Percentiles rank a stretch among this genome's conserved stretches.
phyloP scores from a whole-genome alignment of 768 basidiomycete species.

The Hericium rajendrae region DNA sequence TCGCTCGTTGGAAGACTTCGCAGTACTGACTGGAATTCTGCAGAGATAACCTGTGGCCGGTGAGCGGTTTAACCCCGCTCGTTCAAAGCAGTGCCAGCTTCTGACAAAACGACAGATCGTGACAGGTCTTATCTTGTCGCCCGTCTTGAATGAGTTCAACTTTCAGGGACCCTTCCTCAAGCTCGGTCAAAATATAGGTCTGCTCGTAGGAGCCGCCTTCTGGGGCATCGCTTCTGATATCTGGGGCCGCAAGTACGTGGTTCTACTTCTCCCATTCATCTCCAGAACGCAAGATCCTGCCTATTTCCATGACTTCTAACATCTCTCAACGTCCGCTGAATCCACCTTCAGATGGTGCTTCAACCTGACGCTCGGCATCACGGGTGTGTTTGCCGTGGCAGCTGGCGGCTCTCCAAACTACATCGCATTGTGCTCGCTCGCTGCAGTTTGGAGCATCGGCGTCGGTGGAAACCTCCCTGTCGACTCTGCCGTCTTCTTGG shows the following conservation, averaged over 20 bases:
- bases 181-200: conserved; percentile 62
- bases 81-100: background rate
- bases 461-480: conserved; percentile 71
- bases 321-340: background rate
- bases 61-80: conserved; percentile 19
- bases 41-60: conserved; percentile 71
- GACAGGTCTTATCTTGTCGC: conserved; percentile 53
- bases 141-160: conserved; percentile 56
- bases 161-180: conserved; percentile 54
- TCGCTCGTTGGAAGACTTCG: background rate
- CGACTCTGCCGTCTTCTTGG: conserved; percentile 68
- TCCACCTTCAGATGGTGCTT: conserved; percentile 42
- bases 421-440: conserved; percentile 39
- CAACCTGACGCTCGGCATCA: conserved; percentile 61
- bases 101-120: conserved; percentile 33
- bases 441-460: conserved; percentile 53
- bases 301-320: background rate
- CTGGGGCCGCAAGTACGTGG: conserved; percentile 53
- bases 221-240: conserved; percentile 64
- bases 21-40: background rate
- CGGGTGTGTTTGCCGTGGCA: conserved; percentile 54
- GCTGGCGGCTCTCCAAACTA: conserved; percentile 52
- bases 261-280: background rate
- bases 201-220: conserved; percentile 58
- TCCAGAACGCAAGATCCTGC: background rate